These are phyloP conservation scores for Pichia deserticola DNA, from an alignment of 805 yeast species.

Conservation along the genomic window DNA sequence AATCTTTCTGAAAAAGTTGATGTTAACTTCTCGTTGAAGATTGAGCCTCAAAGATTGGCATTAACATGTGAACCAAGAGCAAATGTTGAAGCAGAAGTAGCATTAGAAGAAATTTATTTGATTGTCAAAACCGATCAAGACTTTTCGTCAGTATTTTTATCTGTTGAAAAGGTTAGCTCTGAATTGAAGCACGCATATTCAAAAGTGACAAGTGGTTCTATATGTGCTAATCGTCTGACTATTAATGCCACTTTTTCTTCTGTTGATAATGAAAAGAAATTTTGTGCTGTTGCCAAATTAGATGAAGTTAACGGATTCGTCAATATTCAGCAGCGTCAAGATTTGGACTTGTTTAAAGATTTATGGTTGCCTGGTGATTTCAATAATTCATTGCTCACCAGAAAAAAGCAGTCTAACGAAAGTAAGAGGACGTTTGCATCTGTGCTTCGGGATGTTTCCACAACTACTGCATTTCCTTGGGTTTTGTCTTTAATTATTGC, in stretches of 20 bases:
- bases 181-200: constrained; percentile 88
- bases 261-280: constrained; percentile 29
- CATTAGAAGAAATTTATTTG: constrained; percentile 59
- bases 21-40: constrained; percentile 51
- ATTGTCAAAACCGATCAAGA: constrained; percentile 45
- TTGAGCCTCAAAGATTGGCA: constrained; percentile 67
- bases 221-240: constrained; percentile 40
- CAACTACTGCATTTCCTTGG: constrained; percentile 70
- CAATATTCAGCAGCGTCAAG: constrained; percentile 81
- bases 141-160: constrained; percentile 35
- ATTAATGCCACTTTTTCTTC: constrained; percentile 42
- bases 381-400: constrained; percentile 11
- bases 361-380: constrained; percentile 61
- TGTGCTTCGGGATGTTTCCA: constrained; percentile 49
- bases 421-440: constrained; percentile 32
- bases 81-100: constrained; percentile 79
- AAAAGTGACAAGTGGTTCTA: constrained; percentile 76
- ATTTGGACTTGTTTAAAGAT: constrained; percentile 72
- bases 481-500: constrained; percentile 49
- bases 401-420: not conserved
- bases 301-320: constrained; percentile 54
- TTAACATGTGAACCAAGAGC: constrained; percentile 93
- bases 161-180: constrained; percentile 51
- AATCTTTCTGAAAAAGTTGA: constrained; percentile 49
- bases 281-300: constrained; percentile 42